Conservation (phyloP, 2,329 filamentous ascomycete genomes). For the Allantophomopsis cytisporea region DNA sequence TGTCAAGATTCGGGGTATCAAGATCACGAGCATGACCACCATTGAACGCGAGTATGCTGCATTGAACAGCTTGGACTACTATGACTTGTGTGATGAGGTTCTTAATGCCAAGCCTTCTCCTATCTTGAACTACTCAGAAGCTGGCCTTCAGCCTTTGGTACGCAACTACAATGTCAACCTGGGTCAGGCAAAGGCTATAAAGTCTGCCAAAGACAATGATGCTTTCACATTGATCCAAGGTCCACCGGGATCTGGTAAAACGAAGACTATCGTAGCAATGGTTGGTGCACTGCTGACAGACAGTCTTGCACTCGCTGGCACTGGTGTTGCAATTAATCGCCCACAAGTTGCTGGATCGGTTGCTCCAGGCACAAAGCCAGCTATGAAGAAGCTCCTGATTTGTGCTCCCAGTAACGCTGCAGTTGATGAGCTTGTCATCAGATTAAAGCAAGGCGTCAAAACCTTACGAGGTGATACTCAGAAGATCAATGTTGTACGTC, state of each 20-base stretch:
- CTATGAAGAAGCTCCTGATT: conserved; percentile 68
- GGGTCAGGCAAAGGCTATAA: conserved; percentile 82
- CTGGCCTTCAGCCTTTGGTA: conserved; percentile 55
- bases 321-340: conserved; percentile 29
- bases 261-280: conserved; percentile 94
- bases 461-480: conserved; percentile 59
- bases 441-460: conserved; percentile 78
- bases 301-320: conserved; percentile 26
- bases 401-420: conserved; percentile 98
- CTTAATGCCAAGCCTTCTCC: conserved; percentile 81
- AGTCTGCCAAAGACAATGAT: conserved; percentile 88
- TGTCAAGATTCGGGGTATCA: conserved; percentile 57
- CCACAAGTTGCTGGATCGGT: conserved; percentile 20
- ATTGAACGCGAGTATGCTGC: conserved; percentile 93
- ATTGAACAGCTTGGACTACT: conserved; percentile 81
- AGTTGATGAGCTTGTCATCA: conserved; percentile 88
- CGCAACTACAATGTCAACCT: conserved; percentile 73
- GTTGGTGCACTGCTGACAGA: conserved; percentile 73
- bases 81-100: conserved; percentile 90
- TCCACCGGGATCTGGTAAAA: conserved; percentile 93
- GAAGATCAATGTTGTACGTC: conserved; percentile 75
- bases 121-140: conserved; percentile 66
- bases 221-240: conserved; percentile 94
- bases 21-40: conserved; percentile 85
- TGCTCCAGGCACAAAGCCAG: conserved; percentile 19